Conservation (phyloP, 2,329 filamentous ascomycete genomes). For the Calonectria naviculata region DNA sequence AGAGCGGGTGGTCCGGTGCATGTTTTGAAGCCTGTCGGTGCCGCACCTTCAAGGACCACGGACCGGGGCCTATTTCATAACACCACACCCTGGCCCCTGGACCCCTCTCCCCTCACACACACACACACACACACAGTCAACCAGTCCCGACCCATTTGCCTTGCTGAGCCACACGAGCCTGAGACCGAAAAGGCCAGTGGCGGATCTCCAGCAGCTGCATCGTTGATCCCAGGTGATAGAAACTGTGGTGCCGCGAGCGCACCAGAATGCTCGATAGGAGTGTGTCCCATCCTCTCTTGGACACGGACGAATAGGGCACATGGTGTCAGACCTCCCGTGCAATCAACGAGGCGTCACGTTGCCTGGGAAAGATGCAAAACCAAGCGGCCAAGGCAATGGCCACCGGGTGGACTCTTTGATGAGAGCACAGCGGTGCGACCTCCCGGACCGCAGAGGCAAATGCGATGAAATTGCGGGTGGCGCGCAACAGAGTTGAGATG, state of each 20-base stretch:
- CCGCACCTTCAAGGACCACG: constrained; percentile 34
- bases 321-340: constrained; percentile 8
- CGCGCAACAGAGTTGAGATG: constrained; percentile 24
- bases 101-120: background rate
- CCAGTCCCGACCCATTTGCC: constrained; percentile 1
- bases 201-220: constrained; percentile 13
- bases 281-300: background rate
- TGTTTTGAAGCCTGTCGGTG: constrained; percentile 39
- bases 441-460: constrained; percentile 11
- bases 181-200: constrained; percentile 14
- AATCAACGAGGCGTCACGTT: background rate
- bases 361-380: background rate
- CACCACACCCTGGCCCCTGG: constrained; percentile 24
- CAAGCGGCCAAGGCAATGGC: constrained; percentile 10
- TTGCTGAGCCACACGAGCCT: constrained; percentile 26
- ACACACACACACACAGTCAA: background rate
- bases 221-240: constrained; percentile 17
- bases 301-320: constrained; percentile 2
- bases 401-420: background rate
- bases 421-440: constrained; percentile 8
- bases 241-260: background rate
- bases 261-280: background rate
- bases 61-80: constrained; percentile 29
- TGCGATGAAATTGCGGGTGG: constrained; percentile 17
- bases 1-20: constrained; percentile 37